These are phyloP conservation scores for Globisporangium canariense DNA, from an alignment of 352 stramenopile genomes.

Conservation along the genomic window DNA sequence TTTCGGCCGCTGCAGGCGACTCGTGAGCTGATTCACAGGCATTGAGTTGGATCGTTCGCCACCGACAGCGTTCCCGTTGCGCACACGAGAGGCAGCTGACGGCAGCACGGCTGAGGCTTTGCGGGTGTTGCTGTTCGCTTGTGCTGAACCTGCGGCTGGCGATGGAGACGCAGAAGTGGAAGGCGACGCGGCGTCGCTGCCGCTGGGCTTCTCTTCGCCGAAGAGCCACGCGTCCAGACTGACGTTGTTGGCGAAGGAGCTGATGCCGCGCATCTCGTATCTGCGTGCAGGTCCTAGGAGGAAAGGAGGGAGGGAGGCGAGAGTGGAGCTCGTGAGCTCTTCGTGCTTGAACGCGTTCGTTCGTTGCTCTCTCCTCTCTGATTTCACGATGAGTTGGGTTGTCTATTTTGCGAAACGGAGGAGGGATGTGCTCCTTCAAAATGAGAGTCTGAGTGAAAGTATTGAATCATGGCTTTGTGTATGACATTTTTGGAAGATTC, in stretches of 20 bases:
- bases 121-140: conserved; percentile 1
- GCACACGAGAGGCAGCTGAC: not conserved
- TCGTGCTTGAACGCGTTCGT: not conserved
- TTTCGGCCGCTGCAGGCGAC: conserved; percentile 22
- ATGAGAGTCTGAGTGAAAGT: not conserved
- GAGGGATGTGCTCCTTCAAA: not conserved
- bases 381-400: not conserved
- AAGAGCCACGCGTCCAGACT: conserved; percentile 83
- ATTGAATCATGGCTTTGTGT: not conserved
- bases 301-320: not conserved
- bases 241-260: conserved; percentile 33
- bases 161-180: not conserved
- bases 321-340: not conserved
- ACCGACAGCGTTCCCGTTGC: not conserved
- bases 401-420: conserved; percentile 3
- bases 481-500: not conserved
- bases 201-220: conserved; percentile 50
- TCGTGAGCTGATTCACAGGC: conserved; percentile 25
- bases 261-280: conserved; percentile 36
- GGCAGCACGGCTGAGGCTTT: not conserved
- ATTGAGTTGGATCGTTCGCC: conserved; percentile 28
- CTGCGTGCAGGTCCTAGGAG: not conserved
- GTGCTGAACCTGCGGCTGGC: conserved; percentile 6
- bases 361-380: not conserved
- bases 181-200: not conserved